Conservation (phyloP, 148 eudicot species). For the Rhododendron molle region DNA sequence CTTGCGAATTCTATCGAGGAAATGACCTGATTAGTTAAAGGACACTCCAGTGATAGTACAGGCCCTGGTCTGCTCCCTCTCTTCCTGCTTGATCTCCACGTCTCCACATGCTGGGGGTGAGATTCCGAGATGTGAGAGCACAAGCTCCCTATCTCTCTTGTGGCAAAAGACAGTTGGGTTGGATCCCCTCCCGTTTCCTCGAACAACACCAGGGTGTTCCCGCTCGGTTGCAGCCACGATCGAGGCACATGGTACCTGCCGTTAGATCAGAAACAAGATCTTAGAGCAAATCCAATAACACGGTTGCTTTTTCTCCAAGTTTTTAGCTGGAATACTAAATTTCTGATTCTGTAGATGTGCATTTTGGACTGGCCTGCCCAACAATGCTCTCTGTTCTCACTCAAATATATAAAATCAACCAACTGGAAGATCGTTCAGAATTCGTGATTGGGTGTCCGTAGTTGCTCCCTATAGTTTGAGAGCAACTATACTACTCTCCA, state of each 20-base stretch:
- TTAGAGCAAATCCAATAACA: neutral
- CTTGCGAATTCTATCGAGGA: conserved; percentile 85
- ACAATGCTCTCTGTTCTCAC: neutral
- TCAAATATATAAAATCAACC: neutral
- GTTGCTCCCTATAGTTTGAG: neutral
- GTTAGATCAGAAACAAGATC: neutral
- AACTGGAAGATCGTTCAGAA: neutral
- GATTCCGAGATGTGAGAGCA: conserved; percentile 75
- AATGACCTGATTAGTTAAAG: conserved; percentile 63
- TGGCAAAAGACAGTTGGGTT: conserved; percentile 55
- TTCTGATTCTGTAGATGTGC: neutral
- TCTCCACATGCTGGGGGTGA: conserved; percentile 73
- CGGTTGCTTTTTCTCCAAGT: no score
- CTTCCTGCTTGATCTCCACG: conserved; percentile 42
- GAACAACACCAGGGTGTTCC: conserved; percentile 65
- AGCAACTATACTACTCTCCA: neutral
- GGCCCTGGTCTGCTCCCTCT: conserved; percentile 42
- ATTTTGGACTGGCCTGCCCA: neutral
- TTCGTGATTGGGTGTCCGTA: neutral
- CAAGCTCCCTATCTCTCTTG: conserved; percentile 52
- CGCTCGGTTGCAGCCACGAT: conserved; percentile 65
- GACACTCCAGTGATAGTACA: conserved; percentile 55
- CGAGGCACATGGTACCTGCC: conserved; percentile 90
- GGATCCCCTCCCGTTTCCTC: conserved; percentile 96
- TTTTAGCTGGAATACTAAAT: neutral